These are phyloP conservation scores for Nemania sp. DNA, from an alignment of 2,329 filamentous ascomycete species.

Conservation along the genomic window DNA sequence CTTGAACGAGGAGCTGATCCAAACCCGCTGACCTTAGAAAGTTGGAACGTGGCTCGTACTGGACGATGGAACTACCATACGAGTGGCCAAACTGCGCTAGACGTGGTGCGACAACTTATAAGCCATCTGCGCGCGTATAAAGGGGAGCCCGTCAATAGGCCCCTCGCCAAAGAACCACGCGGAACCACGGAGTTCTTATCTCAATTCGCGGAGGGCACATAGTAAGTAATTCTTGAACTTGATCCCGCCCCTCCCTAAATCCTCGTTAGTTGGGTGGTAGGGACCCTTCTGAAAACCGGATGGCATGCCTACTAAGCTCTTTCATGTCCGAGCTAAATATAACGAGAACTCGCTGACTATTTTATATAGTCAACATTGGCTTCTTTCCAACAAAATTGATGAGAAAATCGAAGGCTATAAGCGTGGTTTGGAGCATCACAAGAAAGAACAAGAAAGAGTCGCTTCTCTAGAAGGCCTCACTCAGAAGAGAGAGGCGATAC, in stretches of 20 bases:
- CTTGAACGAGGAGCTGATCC: slow-evolving; percentile 67
- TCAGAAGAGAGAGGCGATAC: slow-evolving; percentile 61
- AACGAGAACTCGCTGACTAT: not conserved
- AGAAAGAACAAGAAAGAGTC: slow-evolving; percentile 42
- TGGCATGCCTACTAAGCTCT: not conserved
- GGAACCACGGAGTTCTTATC: slow-evolving; percentile 57
- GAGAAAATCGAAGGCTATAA: slow-evolving; percentile 41
- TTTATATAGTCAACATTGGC: slow-evolving; percentile 50
- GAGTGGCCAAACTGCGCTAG: slow-evolving; percentile 57
- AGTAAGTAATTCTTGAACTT: slow-evolving; percentile 39
- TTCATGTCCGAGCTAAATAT: not conserved
- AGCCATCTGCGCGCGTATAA: slow-evolving; percentile 52
- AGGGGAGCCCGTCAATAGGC: slow-evolving; percentile 34
- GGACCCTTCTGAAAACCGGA: too few species aligned
- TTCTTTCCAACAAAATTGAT: slow-evolving; percentile 47
- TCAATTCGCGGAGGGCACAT: slow-evolving; percentile 57
- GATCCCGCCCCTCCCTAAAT: not conserved
- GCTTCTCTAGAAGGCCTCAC: slow-evolving; percentile 36
- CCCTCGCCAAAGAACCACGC: slow-evolving; percentile 38
- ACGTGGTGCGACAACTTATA: slow-evolving; percentile 60
- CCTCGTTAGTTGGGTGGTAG: not conserved
- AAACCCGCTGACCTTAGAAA: slow-evolving; percentile 56
- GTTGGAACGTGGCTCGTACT: slow-evolving; percentile 43
- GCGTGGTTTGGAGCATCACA: slow-evolving; percentile 40
- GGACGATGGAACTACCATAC: slow-evolving; percentile 40